A percentile compares a stretch with the other conserved stretches of the same genome.
phyloP scores from a whole-genome alignment of 345 rosid species.

The Pistacia atlantica region DNA sequence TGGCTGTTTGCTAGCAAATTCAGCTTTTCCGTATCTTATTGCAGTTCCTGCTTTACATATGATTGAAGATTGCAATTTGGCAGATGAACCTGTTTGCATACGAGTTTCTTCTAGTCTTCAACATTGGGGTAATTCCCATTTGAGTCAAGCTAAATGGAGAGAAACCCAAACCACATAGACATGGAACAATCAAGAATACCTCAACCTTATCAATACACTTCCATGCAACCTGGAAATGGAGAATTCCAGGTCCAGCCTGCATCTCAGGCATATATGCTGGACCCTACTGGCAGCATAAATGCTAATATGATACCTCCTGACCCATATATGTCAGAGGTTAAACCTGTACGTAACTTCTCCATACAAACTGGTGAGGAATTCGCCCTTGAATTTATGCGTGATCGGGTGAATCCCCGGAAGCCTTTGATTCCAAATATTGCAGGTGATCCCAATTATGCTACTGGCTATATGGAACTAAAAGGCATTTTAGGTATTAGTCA shows the following conservation, averaged over 20 bases:
- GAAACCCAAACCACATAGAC: slow-evolving; percentile 19
- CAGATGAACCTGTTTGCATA: slow-evolving; percentile 18
- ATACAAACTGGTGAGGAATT: slow-evolving; percentile 95
- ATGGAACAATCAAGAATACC: slow-evolving; percentile 53
- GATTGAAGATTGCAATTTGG: slow-evolving; percentile 14
- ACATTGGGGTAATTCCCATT: background rate
- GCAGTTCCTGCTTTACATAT: slow-evolving; percentile 4
- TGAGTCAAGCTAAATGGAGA: slow-evolving; percentile 25
- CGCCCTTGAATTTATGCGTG: slow-evolving; percentile 87
- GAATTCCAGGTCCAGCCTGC: slow-evolving; percentile 39
- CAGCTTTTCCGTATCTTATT: slow-evolving; percentile 2
- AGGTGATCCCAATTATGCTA: slow-evolving; percentile 48
- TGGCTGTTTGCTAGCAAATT: background rate
- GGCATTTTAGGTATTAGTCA: slow-evolving; percentile 61
- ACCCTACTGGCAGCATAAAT: slow-evolving; percentile 43
- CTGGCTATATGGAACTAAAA: slow-evolving; percentile 67
- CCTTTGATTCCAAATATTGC: slow-evolving; percentile 40
- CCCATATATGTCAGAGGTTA: slow-evolving; percentile 50
- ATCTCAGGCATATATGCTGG: slow-evolving; percentile 44
- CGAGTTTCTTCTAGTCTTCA: background rate
- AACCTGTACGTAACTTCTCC: slow-evolving; percentile 73
- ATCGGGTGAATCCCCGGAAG: slow-evolving; percentile 59
- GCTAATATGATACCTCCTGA: slow-evolving; percentile 42
- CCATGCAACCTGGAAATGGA: slow-evolving; percentile 52
- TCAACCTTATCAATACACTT: slow-evolving; percentile 36